Base-by-base conservation (phyloP, 2,329 filamentous ascomycete species). In the Falciphora oryzae region DNA sequence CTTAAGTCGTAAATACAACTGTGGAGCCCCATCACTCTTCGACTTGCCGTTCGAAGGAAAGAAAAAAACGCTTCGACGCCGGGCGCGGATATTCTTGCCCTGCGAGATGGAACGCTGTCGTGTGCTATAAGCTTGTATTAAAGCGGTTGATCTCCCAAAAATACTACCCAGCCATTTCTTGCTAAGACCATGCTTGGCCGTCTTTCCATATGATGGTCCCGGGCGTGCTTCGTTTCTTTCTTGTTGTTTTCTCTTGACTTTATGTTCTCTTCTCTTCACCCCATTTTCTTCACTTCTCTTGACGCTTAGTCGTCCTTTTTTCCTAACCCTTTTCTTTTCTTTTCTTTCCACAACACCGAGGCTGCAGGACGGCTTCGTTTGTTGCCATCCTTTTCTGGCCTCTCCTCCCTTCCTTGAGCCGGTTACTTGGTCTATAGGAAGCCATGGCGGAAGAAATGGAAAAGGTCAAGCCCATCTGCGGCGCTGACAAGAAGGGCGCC, bases 311-410 rank as follows among this genome's bases (percentile, higher is more conserved):
- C 66, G 66, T 68, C 57, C 25, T 62, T 66, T 63, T 67, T 69
- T 67, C 66, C 68, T 63, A 66, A 69, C 57, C 67, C 67, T 68
- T 68, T 65, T 70, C 67, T 70, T 63, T 69, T 70, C 65, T 68
- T 67, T 64, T 67, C 68, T 18, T 44, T 44, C 16, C 6, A 44
- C 44, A 53, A 53, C 44, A 25, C 44, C 65, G 69, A 73, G 73
- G 75, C 77, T 73, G 76, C 77, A 58, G 76, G 75, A 72, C 76
- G 72, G 74, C 74, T 76, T 73, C 72, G 65, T 62, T 67, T 70
- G 67, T 71, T 53, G 60, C 66, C 67, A 69, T 68, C 68, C 59
- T 66, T 68, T 67, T 65, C 27, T 62, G 62, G 44, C 63, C 66
- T 70, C 57, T 66, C 65, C 61, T 67, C 60, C 63, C 57, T 59